phyloP scores from a whole-genome alignment of 2,329 filamentous ascomycete species.

The Fusarium sp. region DNA sequence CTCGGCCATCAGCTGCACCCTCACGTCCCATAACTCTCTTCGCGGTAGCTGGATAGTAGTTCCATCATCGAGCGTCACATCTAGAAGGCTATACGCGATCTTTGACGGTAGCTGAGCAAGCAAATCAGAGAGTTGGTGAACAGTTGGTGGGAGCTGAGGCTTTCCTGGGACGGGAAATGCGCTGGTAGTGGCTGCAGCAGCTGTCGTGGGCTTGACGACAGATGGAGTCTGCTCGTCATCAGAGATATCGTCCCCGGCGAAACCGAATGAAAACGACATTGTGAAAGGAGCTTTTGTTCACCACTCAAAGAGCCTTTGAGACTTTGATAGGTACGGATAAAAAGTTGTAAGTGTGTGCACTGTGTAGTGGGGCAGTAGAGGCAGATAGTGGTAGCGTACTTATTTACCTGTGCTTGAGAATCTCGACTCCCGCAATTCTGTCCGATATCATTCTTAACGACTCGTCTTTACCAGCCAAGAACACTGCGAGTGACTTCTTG shows the following conservation, averaged over 20 bases:
- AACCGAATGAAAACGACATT: slow-evolving; percentile 67
- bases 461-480: background rate
- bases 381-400: background rate
- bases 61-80: slow-evolving; percentile 65
- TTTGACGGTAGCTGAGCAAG: slow-evolving; percentile 73
- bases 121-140: slow-evolving; percentile 60
- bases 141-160: slow-evolving; percentile 63
- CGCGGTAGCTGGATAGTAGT: slow-evolving; percentile 67
- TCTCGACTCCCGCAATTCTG: slow-evolving; percentile 16
- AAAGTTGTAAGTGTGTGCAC: slow-evolving; percentile 39
- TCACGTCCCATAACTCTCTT: slow-evolving; percentile 82
- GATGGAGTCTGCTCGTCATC: slow-evolving; percentile 47
- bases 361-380: slow-evolving; percentile 38
- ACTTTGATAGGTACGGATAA: slow-evolving; percentile 1
- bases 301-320: background rate
- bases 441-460: slow-evolving; percentile 8
- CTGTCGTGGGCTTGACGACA: slow-evolving; percentile 28
- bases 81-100: slow-evolving; percentile 72
- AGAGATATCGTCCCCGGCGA: slow-evolving; percentile 70
- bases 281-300: background rate
- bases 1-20: slow-evolving; percentile 81
- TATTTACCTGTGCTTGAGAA: slow-evolving; percentile 15
- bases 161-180: slow-evolving; percentile 71
- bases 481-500: background rate
- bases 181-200: slow-evolving; percentile 36